Evolutionary conservation across 116 monocot species (phyloP).

Genomic region (Papilionanthe hybrid): DNA sequence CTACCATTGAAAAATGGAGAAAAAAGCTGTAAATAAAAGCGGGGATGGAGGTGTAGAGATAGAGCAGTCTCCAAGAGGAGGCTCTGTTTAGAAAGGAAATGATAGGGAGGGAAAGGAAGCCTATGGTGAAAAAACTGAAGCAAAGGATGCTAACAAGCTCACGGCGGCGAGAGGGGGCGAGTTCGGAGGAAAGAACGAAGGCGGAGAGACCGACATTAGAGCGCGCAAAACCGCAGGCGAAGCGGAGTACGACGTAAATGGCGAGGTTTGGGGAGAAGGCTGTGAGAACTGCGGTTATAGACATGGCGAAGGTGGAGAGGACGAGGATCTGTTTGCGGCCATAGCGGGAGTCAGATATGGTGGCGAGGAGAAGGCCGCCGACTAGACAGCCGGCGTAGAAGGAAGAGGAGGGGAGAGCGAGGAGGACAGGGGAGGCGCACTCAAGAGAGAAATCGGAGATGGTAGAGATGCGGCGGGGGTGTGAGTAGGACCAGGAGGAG

Average conservation of each 20-base stretch:
- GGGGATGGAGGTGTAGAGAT: constrained; percentile 31
- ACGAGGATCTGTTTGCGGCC: constrained; percentile 52
- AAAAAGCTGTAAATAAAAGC: constrained; percentile 37
- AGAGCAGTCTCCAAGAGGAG: constrained; percentile 40
- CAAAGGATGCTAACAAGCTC: constrained; percentile 64
- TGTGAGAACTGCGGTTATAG: constrained; percentile 37
- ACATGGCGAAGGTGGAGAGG: constrained; percentile 43
- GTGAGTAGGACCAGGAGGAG: constrained; percentile 33
- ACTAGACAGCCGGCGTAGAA: constrained; percentile 35
- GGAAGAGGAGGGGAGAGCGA: constrained; percentile 32
- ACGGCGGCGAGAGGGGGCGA: constrained; percentile 61
- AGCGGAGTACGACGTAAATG: constrained; percentile 51
- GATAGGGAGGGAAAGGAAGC: constrained; percentile 58
- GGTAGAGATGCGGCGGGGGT: constrained; percentile 17
- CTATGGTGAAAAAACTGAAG: constrained; percentile 84
- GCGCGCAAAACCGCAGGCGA: constrained; percentile 52
- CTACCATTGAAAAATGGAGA: constrained; percentile 40
- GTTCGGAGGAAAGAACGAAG: constrained; percentile 57
- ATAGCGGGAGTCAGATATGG: constrained; percentile 52
- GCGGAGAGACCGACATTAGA: constrained; percentile 54
- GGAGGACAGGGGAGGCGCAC: constrained; percentile 21
- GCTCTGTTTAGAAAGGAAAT: constrained; percentile 32
- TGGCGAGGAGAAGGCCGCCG: constrained; percentile 25
- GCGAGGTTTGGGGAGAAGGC: constrained; percentile 48
- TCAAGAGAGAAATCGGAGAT: constrained; percentile 42